Evolutionary conservation across 2,329 filamentous ascomycete species (phyloP).

Genomic region (Penicillium paneum): DNA sequence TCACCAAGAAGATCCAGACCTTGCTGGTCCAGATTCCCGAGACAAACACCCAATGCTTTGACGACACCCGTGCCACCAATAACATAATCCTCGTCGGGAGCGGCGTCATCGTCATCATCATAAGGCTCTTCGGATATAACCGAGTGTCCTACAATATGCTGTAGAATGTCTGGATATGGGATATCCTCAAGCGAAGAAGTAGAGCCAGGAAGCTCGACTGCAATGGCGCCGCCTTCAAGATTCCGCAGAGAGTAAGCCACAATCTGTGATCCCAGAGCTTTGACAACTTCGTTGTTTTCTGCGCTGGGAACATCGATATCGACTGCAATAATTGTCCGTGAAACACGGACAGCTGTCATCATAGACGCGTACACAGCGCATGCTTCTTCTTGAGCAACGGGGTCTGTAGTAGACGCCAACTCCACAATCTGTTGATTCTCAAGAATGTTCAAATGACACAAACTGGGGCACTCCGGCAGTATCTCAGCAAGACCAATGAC

Average conservation of each 20-base stretch:
- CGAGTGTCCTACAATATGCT: conserved; percentile 76
- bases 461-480: conserved; percentile 72
- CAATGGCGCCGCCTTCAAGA: conserved; percentile 73
- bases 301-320: conserved; percentile 84
- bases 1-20: conserved; percentile 37
- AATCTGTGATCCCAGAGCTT: conserved; percentile 88
- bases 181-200: conserved; percentile 50
- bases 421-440: conserved; percentile 66
- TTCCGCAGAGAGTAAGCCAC: conserved; percentile 91
- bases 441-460: conserved; percentile 83
- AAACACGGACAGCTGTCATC: conserved; percentile 81
- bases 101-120: conserved; percentile 62
- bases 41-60: conserved; percentile 85
- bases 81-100: conserved; percentile 90
- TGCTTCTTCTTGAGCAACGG: conserved; percentile 83
- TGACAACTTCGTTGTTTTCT: conserved; percentile 84
- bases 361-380: conserved; percentile 90
- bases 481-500: conserved; percentile 89
- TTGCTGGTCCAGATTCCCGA: conserved; percentile 71
- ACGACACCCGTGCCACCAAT: conserved; percentile 94
- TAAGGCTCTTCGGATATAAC: conserved; percentile 49
- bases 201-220: conserved; percentile 51
- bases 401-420: conserved; percentile 73
- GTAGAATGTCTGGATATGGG: conserved; percentile 73
- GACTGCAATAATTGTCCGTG: conserved; percentile 77